Evolutionary conservation across 805 yeast species (phyloP), one percentile per base, ranked within the genome.

Genomic region (Yarrowia phangngaensis): DNA sequence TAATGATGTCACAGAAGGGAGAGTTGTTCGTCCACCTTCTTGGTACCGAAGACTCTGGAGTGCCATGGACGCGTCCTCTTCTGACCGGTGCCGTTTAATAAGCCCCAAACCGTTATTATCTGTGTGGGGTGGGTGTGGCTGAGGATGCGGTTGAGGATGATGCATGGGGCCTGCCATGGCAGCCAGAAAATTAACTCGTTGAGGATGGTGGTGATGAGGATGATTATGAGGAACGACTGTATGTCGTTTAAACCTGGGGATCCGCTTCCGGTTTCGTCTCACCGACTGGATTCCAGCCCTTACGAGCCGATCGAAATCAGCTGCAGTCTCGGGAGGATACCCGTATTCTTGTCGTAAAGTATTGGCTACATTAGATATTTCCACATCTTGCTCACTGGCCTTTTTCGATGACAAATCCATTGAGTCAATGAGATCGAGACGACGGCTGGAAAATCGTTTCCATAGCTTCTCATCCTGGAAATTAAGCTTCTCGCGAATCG

Each of bases 201-300:
- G 45, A 2, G 45, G 48, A 8, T 43, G 31, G n/a, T 43, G 36
- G 11, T 31, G 3, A 7, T 45, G 40, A 4, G 48, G 22, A 30
- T 13, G 6, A 35, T 27, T 8, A 32, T 17, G 11, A 19, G 31
- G 5, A 27, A 33, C n/a, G n/a, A n/a, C n/a, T n/a, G n/a, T n/a
- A 11, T 17, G 14, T 16, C 50, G 7, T 16, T 43, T 38, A 38
- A 31, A 38, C 17, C 48, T 31, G 5, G 55, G 54, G 12, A 55
- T 45, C 15, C 62, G 49, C 34, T 58, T 58, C 52, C 95, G 73
- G 63, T 90, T 90, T 55, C 98, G 71, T 54, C 97, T 70, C 1
- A 85, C 97, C 45, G 94, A 82, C 65, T 90, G 98, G 20, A 90
- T 82, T 1, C 96, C 97, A 8, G 95, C 94, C 27, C 95, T 71